Percentiles rank a stretch among this genome's conserved stretches.
Conservation (phyloP, 2,329 filamentous ascomycete genomes). For the Fusarium begoniae region DNA sequence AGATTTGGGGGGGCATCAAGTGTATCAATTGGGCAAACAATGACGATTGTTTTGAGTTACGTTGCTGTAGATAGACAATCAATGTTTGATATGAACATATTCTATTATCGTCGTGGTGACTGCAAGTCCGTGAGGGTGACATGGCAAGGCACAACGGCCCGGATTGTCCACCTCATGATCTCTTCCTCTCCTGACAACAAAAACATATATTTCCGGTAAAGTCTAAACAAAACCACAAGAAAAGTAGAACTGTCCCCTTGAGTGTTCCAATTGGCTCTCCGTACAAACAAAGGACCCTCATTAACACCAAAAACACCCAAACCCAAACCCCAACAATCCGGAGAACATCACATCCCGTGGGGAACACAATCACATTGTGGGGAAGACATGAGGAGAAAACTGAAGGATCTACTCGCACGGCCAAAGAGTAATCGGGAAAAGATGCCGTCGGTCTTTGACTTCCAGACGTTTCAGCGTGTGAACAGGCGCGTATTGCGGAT, state of each 20-base stretch:
- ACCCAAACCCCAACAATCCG: not conserved
- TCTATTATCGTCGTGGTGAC: not conserved
- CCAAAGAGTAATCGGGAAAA: not conserved
- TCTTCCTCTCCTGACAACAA: slow-evolving; percentile 6
- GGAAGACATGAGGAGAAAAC: not conserved
- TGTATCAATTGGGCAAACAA: not conserved
- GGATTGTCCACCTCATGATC: slow-evolving; percentile 4
- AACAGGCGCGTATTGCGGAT: not conserved
- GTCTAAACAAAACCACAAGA: not conserved
- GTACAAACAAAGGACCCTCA: not conserved
- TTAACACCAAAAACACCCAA: not conserved
- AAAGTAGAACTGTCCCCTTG: not conserved
- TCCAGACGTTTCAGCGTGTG: slow-evolving; percentile 4
- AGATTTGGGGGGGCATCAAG: slow-evolving; percentile 2
- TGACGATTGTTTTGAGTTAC: not conserved
- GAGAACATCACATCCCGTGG: not conserved
- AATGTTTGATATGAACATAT: not conserved
- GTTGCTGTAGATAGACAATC: not conserved
- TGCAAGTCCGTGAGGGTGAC: not conserved
- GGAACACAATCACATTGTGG: slow-evolving; percentile 2
- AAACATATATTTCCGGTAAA: not conserved
- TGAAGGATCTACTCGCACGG: slow-evolving; percentile 1
- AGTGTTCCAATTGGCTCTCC: not conserved
- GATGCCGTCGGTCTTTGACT: slow-evolving; percentile 6
- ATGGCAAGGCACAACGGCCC: slow-evolving; percentile 4